These are phyloP conservation scores for Gamsiella multidivaricata DNA, from an alignment of 192 early-diverging fungal genomes.

Conservation along the genomic window DNA sequence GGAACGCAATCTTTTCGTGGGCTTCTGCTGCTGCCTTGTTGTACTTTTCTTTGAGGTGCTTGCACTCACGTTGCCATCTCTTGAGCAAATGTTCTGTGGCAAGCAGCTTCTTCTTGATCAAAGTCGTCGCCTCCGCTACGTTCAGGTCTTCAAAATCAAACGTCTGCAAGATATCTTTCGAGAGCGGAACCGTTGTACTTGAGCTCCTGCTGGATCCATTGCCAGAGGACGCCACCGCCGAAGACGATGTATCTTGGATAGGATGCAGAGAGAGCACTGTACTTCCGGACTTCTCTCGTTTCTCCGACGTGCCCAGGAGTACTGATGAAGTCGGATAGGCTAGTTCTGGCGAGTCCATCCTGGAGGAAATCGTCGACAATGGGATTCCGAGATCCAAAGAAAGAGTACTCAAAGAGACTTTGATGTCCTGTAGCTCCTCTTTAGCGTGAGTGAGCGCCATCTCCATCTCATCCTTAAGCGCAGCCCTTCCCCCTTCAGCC, in stretches of 20 bases:
- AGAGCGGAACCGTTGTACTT: constrained; percentile 33
- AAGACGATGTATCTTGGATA: background rate
- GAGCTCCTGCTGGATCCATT: constrained; percentile 26
- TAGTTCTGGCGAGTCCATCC: background rate
- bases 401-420: constrained; percentile 20
- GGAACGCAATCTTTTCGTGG: constrained; percentile 68
- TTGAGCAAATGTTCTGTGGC: constrained; percentile 47
- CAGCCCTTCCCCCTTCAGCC: constrained; percentile 4
- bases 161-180: constrained; percentile 32
- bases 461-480: constrained; percentile 2
- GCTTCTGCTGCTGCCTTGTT: constrained; percentile 35
- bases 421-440: constrained; percentile 26
- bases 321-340: constrained; percentile 26
- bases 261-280: constrained; percentile 9
- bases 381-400: constrained; percentile 43
- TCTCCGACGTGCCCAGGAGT: constrained; percentile 37
- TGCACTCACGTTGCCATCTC: constrained; percentile 54
- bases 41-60: constrained; percentile 61
- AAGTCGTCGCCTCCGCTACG: constrained; percentile 21
- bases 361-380: constrained; percentile 20
- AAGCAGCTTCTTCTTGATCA: constrained; percentile 48
- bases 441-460: constrained; percentile 9
- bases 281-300: constrained; percentile 7
- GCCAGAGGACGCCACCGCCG: background rate
- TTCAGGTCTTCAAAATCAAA: constrained; percentile 37